These are phyloP conservation scores for Nemania sp. DNA, from an alignment of 2,329 filamentous ascomycete species.

Conservation along the genomic window DNA sequence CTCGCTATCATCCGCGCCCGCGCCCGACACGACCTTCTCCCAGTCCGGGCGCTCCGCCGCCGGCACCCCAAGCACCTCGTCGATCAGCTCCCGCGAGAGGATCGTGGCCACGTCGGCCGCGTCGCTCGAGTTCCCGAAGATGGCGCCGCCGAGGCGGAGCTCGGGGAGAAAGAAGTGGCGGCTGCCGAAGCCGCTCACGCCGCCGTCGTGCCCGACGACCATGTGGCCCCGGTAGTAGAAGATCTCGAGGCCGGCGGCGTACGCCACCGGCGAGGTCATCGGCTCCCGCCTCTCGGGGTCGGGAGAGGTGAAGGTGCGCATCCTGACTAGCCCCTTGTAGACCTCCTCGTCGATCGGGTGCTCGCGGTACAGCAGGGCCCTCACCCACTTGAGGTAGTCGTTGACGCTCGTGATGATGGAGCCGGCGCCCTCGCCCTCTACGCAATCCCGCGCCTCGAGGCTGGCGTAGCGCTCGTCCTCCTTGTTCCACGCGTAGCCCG, in stretches of 20 bases:
- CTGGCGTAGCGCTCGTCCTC: slow-evolving; percentile 9
- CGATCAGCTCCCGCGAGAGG: slow-evolving; percentile 24
- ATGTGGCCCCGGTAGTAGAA: slow-evolving; percentile 32
- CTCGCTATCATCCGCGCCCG: neutral
- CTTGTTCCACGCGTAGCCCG: slow-evolving; percentile 27
- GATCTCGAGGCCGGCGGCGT: slow-evolving; percentile 30
- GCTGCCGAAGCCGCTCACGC: slow-evolving; percentile 29
- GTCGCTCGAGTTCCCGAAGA: slow-evolving; percentile 27
- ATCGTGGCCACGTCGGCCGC: neutral
- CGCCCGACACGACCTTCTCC: neutral
- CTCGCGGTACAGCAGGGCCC: slow-evolving; percentile 27
- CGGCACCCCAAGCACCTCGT: slow-evolving; percentile 28
- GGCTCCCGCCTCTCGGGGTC: slow-evolving; percentile 6
- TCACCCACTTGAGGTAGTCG: slow-evolving; percentile 35
- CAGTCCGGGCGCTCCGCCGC: slow-evolving; percentile 16
- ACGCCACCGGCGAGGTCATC: slow-evolving; percentile 25
- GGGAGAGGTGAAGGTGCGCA: slow-evolving; percentile 25
- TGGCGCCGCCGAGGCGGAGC: slow-evolving; percentile 24
- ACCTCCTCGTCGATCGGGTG: slow-evolving; percentile 32
- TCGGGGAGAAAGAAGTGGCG: slow-evolving; percentile 32
- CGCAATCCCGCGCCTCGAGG: slow-evolving; percentile 14
- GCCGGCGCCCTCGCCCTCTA: slow-evolving; percentile 33
- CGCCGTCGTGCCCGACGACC: slow-evolving; percentile 32
- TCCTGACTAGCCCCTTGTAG: slow-evolving; percentile 28
- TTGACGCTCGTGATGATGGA: slow-evolving; percentile 35